Evolutionary conservation across 2,329 filamentous ascomycete genomes (phyloP).

Genomic region (Huntiella abstrusa): DNA sequence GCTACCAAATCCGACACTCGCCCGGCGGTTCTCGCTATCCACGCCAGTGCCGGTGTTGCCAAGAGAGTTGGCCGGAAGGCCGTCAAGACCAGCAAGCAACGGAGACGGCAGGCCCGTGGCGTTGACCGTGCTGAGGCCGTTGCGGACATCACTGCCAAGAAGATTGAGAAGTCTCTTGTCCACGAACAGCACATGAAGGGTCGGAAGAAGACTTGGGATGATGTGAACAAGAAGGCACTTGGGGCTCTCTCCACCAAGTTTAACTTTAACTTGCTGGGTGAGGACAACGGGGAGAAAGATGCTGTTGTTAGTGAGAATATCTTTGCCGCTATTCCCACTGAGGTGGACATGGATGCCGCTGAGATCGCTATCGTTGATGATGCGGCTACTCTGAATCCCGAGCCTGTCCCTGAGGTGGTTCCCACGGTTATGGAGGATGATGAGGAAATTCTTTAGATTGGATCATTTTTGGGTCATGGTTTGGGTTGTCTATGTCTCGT

Average conservation of each 20-base stretch:
- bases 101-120: slow-evolving; percentile 35
- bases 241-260: slow-evolving; percentile 13
- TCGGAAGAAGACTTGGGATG: slow-evolving; percentile 37
- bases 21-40: slow-evolving; percentile 50
- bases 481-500: neutral
- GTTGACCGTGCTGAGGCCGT: slow-evolving; percentile 41
- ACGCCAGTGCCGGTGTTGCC: slow-evolving; percentile 44
- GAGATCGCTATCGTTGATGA: neutral
- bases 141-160: slow-evolving; percentile 36
- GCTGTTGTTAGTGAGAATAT: neutral
- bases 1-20: slow-evolving; percentile 19
- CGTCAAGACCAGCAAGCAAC: slow-evolving; percentile 35
- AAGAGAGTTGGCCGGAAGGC: slow-evolving; percentile 42
- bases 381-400: neutral
- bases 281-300: slow-evolving; percentile 11
- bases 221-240: slow-evolving; percentile 30
- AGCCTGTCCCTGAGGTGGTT: neutral
- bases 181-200: slow-evolving; percentile 28
- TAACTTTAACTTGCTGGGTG: slow-evolving; percentile 8
- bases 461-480: too few species aligned
- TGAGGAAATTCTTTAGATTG: neutral
- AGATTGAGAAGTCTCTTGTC: slow-evolving; percentile 35
- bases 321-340: neutral
- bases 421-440: neutral
- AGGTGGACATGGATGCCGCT: neutral